Evolutionary conservation across 345 rosid species (phyloP).

Genomic region (Eutrema yunnanense): DNA sequence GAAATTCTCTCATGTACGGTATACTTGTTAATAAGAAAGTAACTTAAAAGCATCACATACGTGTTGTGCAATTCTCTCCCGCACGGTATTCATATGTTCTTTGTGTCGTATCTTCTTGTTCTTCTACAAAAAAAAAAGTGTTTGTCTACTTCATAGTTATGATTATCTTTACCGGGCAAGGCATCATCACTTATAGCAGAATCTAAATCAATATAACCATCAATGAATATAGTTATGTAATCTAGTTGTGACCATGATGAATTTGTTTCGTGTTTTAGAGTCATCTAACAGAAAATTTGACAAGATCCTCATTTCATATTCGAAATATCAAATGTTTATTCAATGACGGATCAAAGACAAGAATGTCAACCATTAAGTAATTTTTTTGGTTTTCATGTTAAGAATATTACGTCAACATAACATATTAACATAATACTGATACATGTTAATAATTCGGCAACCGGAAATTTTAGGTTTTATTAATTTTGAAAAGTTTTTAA

Average conservation of each 20-base stretch:
- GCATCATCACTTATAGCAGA: not conserved
- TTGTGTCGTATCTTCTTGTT: conserved; percentile 16
- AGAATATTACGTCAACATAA: no score
- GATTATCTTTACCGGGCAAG: not conserved
- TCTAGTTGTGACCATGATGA: not conserved
- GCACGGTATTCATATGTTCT: conserved; percentile 21
- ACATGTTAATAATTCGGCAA: no score
- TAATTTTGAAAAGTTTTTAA: no score
- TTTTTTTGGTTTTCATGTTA: no score
- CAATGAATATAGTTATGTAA: not conserved
- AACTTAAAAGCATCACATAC: conserved; percentile 26
- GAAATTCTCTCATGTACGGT: conserved; percentile 10
- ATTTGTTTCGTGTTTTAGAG: not conserved
- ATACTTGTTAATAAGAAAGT: conserved; percentile 9
- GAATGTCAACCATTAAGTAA: no score
- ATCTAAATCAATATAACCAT: not conserved
- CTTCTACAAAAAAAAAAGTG: not conserved
- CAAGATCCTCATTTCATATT: not conserved
- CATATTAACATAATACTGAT: no score
- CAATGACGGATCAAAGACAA: no score
- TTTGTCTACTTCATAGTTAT: not conserved
- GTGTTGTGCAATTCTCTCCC: conserved; percentile 14
- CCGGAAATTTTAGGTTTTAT: no score
- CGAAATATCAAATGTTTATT: no score
- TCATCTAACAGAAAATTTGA: not conserved